These are phyloP conservation scores for Neurospora africana DNA, from an alignment of 495 filamentous ascomycete genomes.

Conservation along the genomic window DNA sequence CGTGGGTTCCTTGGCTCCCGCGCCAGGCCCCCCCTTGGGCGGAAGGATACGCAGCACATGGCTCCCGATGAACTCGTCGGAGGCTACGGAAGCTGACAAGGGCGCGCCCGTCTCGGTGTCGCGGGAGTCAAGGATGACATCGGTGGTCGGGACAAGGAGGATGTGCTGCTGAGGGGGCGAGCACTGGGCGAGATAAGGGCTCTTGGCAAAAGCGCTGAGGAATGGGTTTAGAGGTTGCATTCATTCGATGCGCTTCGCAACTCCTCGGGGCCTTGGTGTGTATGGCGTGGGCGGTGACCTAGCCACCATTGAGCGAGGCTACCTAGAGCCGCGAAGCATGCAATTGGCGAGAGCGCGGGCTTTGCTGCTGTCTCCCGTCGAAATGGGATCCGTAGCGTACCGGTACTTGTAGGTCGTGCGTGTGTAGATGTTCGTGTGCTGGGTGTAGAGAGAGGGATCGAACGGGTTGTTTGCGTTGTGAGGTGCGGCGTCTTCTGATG, in stretches of 20 bases:
- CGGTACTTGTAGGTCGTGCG: too few relatives aligned
- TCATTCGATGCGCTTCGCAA: constrained; percentile 36
- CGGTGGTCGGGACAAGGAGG: constrained; percentile 86
- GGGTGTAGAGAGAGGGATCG: not conserved
- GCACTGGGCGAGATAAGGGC: constrained; percentile 86
- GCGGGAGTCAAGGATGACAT: constrained; percentile 76
- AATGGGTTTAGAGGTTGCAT: constrained; percentile 99
- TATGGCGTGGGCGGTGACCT: constrained; percentile 3
- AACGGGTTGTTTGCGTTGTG: not conserved
- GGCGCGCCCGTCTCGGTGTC: constrained; percentile 74
- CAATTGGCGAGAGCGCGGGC: not conserved
- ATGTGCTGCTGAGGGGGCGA: constrained; percentile 86
- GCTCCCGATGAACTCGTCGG: constrained; percentile 91
- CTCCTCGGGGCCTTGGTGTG: constrained; percentile 12
- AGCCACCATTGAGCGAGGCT: constrained; percentile 18
- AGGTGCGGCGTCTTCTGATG: not conserved
- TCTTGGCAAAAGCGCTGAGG: constrained; percentile 95
- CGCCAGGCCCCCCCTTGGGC: constrained; percentile 38
- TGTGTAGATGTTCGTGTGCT: not conserved
- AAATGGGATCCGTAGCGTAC: not conserved
- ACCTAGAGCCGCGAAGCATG: constrained; percentile 3
- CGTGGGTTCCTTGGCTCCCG: constrained; percentile 53
- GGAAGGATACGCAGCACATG: constrained; percentile 84
- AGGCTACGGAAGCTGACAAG: constrained; percentile 70
- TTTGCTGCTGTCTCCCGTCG: not conserved